Base-by-base conservation (phyloP, 192 early-diverging fungal species). In the Umbelopsis isabellina region DNA sequence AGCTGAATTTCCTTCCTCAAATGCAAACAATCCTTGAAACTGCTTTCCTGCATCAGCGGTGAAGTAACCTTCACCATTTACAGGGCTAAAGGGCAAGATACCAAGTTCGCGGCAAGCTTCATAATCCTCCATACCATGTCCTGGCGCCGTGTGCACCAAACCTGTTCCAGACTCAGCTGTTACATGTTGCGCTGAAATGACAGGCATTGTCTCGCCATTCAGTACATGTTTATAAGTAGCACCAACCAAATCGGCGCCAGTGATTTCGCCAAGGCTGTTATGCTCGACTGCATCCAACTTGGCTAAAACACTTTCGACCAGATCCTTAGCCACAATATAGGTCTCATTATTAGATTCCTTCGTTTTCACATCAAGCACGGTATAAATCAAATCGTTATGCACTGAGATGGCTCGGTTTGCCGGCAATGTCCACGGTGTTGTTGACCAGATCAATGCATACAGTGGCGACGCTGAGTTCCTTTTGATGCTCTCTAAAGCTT, bases 91-190 rank as follows among this genome's bases (percentile, higher is more conserved):
- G 0, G 83, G 83, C 5, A 78, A 74, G 41, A 94, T 86, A 13
- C 86, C 86, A 6, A 83, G 47, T 27, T 80, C 50, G 18, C 80
- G 77, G 66, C 90, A 82, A 1, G 72, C 77, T 74, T 91, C 90
- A 66, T 94, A 94, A 76, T 94, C 92, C n/a, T 92, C 91, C 80
- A 89, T 87, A 21, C 92, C 92, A 69, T 94, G 92, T 16, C 92
- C 92, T 1, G 92, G 92, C 7, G 92, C 92, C 37, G 89, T 87
- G 69, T 94, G 92, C 21, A 94, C 91, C n/a, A 94, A 67, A n/a
- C 92, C 90, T 9, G 90, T 91, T 5, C 92, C 92, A 0, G 91
- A 88, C 10, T 91, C 89, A 0, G 80, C 79, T 10, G 89, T 90
- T 11, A 94, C 90, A 76, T 92, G 84, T 23, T 82, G 73, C 2